Evolutionary conservation across 2,329 filamentous ascomycete species (phyloP).

Genomic region (Dothideomycetes sp.): DNA sequence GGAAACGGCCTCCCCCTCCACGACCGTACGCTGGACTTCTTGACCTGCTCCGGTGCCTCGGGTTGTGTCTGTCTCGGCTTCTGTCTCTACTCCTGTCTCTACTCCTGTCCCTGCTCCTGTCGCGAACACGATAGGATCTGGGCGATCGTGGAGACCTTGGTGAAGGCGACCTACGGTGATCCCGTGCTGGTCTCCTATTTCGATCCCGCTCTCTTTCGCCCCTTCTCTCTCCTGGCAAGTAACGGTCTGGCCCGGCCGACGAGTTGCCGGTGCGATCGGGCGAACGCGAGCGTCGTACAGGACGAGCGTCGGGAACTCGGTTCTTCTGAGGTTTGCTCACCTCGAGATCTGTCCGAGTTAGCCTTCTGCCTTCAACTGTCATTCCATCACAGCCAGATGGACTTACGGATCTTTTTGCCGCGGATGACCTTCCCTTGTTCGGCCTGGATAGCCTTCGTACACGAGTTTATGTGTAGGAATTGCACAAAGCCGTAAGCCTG

Average conservation of each 20-base stretch:
- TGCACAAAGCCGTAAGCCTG: slow-evolving; percentile 96
- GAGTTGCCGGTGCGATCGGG: slow-evolving; percentile 46
- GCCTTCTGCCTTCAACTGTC: slow-evolving; percentile 14
- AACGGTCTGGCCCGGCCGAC: slow-evolving; percentile 37
- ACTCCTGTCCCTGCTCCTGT: no score
- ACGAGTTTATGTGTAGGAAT: slow-evolving; percentile 70
- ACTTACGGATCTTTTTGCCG: slow-evolving; percentile 88
- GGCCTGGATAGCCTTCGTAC: slow-evolving; percentile 61
- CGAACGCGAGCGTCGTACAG: slow-evolving; percentile 49
- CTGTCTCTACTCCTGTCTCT: slow-evolving; percentile 27
- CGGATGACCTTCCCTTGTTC: slow-evolving; percentile 75
- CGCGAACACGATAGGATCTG: slow-evolving; percentile 2
- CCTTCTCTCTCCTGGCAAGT: slow-evolving; percentile 21
- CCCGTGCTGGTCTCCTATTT: slow-evolving; percentile 39
- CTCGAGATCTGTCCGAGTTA: slow-evolving; percentile 57
- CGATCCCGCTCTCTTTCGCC: slow-evolving; percentile 13
- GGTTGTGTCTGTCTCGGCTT: slow-evolving; percentile 27
- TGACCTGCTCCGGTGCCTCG: slow-evolving; percentile 29
- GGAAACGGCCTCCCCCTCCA: slow-evolving; percentile 36
- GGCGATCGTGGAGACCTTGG: slow-evolving; percentile 23
- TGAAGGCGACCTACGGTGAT: slow-evolving; percentile 48
- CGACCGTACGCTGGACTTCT: slow-evolving; percentile 34
- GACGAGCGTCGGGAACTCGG: slow-evolving; percentile 21
- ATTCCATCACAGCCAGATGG: slow-evolving; percentile 6
- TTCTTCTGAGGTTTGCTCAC: slow-evolving; percentile 72